Conservation (phyloP, 2,329 filamentous ascomycete genomes). For the Xylariales sp. region DNA sequence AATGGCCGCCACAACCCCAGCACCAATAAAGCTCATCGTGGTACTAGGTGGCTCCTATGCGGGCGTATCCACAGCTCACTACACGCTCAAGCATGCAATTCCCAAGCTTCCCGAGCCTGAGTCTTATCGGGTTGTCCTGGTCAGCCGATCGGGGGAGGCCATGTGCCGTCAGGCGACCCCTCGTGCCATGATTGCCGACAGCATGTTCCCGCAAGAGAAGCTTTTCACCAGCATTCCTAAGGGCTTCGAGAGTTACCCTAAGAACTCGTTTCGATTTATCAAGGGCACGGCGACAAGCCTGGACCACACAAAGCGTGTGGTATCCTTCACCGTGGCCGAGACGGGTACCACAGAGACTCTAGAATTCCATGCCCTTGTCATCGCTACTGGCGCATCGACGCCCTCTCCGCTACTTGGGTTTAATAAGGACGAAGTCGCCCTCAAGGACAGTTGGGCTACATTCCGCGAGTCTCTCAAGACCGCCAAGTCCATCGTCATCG, state of each 20-base stretch:
- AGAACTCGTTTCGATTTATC: constrained; percentile 33
- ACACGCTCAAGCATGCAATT: constrained; percentile 46
- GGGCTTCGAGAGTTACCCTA: constrained; percentile 34
- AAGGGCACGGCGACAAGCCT: constrained; percentile 33
- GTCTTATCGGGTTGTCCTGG: constrained; percentile 35
- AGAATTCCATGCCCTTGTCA: constrained; percentile 39
- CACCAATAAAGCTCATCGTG: constrained; percentile 34
- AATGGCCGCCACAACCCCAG: neutral
- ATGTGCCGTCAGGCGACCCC: constrained; percentile 40
- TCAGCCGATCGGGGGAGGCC: constrained; percentile 35
- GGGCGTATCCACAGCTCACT: constrained; percentile 47
- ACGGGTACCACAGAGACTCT: constrained; percentile 15
- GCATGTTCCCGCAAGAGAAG: constrained; percentile 36
- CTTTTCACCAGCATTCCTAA: constrained; percentile 35
- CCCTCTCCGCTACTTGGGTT: constrained; percentile 38
- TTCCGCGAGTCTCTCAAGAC: constrained; percentile 34
- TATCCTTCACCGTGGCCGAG: constrained; percentile 20
- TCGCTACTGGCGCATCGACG: constrained; percentile 44
- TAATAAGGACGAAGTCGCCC: constrained; percentile 24
- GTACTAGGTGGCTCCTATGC: constrained; percentile 50
- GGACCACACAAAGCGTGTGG: constrained; percentile 25
- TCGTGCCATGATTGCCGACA: constrained; percentile 41
- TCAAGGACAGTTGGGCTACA: constrained; percentile 28
- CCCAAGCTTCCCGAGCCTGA: constrained; percentile 31
- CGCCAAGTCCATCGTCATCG: constrained; percentile 38